These are phyloP conservation scores for Sordaria brevicollis DNA, from an alignment of 495 filamentous ascomycete genomes.

Conservation along the genomic window DNA sequence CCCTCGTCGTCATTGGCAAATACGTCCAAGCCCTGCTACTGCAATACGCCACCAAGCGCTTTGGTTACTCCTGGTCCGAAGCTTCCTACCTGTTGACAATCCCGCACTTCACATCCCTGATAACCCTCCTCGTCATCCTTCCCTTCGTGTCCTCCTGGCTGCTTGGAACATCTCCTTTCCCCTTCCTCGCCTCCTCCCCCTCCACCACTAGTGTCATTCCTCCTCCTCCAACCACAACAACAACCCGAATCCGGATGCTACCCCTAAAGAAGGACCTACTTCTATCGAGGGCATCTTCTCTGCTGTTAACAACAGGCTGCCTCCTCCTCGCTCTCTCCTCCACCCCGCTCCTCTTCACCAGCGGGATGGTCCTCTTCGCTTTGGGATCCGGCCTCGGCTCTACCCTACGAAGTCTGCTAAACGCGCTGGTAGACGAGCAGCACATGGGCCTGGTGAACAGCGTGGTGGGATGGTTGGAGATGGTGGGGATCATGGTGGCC, in stretches of 20 bases:
- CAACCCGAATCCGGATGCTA: background rate
- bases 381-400: conserved; percentile 12
- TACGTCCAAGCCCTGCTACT: conserved; percentile 19
- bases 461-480: conserved; percentile 20
- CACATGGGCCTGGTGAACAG: conserved; percentile 23
- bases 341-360: background rate
- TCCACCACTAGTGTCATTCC: conserved; percentile 17
- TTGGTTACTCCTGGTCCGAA: conserved; percentile 18
- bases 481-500: conserved; percentile 13
- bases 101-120: conserved; percentile 13
- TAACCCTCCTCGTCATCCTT: conserved; percentile 15
- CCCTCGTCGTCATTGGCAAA: conserved; percentile 15
- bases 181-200: conserved; percentile 5
- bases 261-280: background rate
- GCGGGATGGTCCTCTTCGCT: conserved; percentile 16
- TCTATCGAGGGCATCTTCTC: background rate
- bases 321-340: background rate
- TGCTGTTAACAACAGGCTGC: background rate
- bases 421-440: conserved; percentile 23
- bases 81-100: conserved; percentile 19
- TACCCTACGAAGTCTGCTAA: conserved; percentile 17
- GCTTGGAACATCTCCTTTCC: background rate
- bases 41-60: conserved; percentile 25
- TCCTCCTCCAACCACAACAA: too few relatives aligned
- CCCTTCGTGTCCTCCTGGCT: conserved; percentile 8